These are phyloP conservation scores for Crithidia fasciculata DNA, from an alignment of 208 protist species.

Conservation along the genomic window DNA sequence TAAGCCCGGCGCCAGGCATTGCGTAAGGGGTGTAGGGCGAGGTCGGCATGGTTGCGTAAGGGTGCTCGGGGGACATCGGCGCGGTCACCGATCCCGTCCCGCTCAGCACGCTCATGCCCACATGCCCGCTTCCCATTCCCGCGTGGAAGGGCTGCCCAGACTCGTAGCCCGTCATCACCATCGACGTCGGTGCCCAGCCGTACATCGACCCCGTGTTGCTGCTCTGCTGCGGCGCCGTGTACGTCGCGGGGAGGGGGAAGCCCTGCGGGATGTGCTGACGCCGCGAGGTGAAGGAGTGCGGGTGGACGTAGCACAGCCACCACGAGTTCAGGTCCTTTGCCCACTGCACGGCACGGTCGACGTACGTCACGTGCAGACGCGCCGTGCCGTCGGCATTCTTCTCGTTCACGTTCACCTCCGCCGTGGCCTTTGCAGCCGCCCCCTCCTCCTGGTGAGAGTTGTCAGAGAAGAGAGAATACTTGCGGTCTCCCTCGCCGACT, in stretches of 20 bases:
- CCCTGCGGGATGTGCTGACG: constrained; percentile 27
- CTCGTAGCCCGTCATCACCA: constrained; percentile 10
- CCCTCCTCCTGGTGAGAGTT: neutral
- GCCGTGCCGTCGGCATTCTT: neutral
- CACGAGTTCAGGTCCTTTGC: constrained; percentile 32
- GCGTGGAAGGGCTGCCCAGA: neutral
- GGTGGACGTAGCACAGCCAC: constrained; percentile 42
- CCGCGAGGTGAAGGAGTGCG: constrained; percentile 30
- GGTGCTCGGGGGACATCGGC: neutral
- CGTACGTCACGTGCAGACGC: constrained; percentile 6
- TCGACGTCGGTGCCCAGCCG: constrained; percentile 13
- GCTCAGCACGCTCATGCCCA: neutral
- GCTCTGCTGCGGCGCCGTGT: neutral
- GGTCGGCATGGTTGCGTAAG: constrained; percentile 1
- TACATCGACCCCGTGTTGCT: constrained; percentile 16
- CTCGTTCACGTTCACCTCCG: neutral
- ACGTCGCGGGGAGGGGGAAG: neutral
- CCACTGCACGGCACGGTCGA: constrained; percentile 31
- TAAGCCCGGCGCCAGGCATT: neutral
- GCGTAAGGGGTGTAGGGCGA: constrained; percentile 4
- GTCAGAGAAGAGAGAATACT: neutral
- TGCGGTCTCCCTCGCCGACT: neutral
- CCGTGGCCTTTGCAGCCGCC: neutral
- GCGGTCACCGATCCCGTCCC: constrained; percentile 6
- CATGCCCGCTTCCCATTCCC: neutral